Evolutionary conservation across 257 asterid species (phyloP), one percentile per base, ranked within the genome.

Genomic region (Nicotiana benthamiana): DNA sequence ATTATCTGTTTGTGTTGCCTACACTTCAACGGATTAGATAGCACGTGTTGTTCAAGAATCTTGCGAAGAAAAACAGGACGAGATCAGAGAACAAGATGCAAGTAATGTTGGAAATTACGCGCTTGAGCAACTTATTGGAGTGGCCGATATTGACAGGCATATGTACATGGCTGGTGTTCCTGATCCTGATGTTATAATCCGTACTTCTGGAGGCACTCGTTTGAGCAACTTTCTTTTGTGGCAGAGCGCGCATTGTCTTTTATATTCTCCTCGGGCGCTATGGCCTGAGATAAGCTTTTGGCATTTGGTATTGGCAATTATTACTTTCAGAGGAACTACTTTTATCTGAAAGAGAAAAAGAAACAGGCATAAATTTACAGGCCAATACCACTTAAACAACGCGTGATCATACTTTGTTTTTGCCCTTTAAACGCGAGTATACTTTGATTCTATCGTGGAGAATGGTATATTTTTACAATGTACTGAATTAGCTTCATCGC

Each of bases 141-240:
- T 86, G 54, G 83, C 62, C 12, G 93, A 88, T 84, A 66, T 93
- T 4, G 93, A 93, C 68, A 88, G 85, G 62, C 86, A 87, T 83
- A 85, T 91, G 93, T 87, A 86, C 80, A 89, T 91, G 91, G 87
- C 91, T 11, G 87, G 80, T 76, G 88, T 87, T 22, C 93, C 97
- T 8, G 88, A 91, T 82, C 95, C 95, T 52, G 95, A 93, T 81
- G 83, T 93, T 75, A 84, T 93, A 80, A 85, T 91, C 34, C 92
- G 97, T 9, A 86, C 97, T 63, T 91, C 95, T 9, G 97, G 97
- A 8, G 97, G 90, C 89, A 88, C 95, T 16, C 93, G 97, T 0
- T 81, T 93, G 53, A 93, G 97, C 83, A 93, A 93, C 86, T 93
- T 93, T 59, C 97, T 93, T 52, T 82, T 92, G 83, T 93, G 97